phyloP scores from a whole-genome alignment of 805 yeast species.

The Suhomyces emberorum region DNA sequence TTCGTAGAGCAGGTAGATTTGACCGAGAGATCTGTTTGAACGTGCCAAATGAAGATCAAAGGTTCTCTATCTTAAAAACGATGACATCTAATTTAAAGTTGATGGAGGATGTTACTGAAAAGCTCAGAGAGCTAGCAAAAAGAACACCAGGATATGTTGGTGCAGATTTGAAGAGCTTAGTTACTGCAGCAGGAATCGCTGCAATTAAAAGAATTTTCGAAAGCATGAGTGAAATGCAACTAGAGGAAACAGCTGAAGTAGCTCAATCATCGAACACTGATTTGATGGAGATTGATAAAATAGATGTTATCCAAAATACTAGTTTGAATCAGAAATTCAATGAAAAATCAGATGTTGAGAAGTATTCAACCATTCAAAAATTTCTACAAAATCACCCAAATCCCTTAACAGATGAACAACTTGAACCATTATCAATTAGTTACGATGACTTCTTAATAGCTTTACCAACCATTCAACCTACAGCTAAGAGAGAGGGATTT shows the following conservation, averaged over 20 bases:
- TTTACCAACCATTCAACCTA: conserved; percentile 90
- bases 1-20: conserved; percentile 94
- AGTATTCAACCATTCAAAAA: conserved; percentile 62
- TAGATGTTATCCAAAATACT: conserved; percentile 5
- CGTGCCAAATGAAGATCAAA: conserved; percentile 87
- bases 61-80: conserved; percentile 70
- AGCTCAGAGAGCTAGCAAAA: conserved; percentile 73
- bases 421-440: conserved; percentile 70
- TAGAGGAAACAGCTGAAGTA: conserved; percentile 15
- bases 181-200: conserved; percentile 90
- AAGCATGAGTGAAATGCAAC: conserved; percentile 45
- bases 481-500: conserved; percentile 97
- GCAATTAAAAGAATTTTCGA: conserved; percentile 91
- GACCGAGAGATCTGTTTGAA: conserved; percentile 91
- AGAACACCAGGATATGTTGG: conserved; percentile 97
- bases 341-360: conserved; percentile 30
- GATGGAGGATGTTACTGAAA: conserved; percentile 53
- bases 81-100: conserved; percentile 68
- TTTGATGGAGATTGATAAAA: conserved; percentile 33
- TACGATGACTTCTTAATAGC: conserved; percentile 81
- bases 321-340: conserved; percentile 26
- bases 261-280: conserved; percentile 11
- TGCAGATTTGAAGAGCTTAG: conserved; percentile 91
- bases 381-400: conserved; percentile 74
- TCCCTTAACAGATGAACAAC: conserved; percentile 72